Evolutionary conservation across 768 basidiomycete species (phyloP).

Genomic region (Auricularia auricula-judae): DNA sequence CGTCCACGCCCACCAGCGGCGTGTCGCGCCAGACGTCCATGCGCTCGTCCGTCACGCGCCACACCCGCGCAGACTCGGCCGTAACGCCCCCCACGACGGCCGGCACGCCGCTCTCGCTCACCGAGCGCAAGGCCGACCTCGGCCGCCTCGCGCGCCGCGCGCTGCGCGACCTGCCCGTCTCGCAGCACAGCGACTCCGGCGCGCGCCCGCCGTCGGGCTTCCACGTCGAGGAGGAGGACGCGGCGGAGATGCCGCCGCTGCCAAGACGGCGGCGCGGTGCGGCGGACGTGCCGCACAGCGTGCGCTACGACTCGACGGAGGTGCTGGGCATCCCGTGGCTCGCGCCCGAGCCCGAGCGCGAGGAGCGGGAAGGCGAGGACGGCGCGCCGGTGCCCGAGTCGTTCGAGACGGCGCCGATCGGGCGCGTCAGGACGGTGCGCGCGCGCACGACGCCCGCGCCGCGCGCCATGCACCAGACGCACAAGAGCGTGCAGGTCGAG

Average conservation of each 20-base stretch:
- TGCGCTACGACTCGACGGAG: background rate
- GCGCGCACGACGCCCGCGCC: constrained; percentile 4
- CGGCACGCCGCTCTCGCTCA: background rate
- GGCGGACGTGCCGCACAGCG: background rate
- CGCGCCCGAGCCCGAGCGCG: background rate
- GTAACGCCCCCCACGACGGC: background rate
- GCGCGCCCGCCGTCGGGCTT: background rate
- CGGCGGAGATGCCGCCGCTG: background rate
- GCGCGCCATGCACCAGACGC: background rate
- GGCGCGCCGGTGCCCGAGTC: constrained; percentile 2
- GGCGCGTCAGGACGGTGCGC: constrained; percentile 5
- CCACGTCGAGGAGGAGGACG: background rate
- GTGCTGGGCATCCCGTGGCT: background rate
- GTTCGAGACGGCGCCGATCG: background rate
- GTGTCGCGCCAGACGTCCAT: background rate
- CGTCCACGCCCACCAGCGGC: background rate
- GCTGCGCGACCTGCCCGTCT: background rate
- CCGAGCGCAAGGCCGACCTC: background rate
- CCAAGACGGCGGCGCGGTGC: background rate
- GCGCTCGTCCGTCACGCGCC: background rate
- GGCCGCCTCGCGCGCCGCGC: background rate
- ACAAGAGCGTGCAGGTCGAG: background rate
- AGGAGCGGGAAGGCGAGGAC: background rate
- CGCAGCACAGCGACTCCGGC: background rate
- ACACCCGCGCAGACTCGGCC: background rate